Percentiles rank a stretch among this genome's conserved stretches.
Evolutionary conservation across 495 filamentous ascomycete species (phyloP).

Genomic region (Penicillium subrubescens): DNA sequence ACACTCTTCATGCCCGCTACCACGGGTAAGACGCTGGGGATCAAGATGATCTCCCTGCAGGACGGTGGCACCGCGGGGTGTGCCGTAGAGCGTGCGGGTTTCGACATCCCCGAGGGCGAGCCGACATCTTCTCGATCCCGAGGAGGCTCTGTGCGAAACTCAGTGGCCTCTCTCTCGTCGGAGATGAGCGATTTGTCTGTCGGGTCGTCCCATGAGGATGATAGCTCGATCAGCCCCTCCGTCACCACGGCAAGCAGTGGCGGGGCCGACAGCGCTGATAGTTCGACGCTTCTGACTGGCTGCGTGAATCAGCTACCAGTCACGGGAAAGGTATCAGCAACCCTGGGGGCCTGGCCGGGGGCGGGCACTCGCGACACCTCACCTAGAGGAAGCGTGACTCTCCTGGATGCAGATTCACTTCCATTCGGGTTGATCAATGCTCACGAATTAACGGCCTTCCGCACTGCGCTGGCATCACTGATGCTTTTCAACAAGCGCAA

Average conservation of each 20-base stretch:
- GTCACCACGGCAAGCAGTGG: constrained; percentile 26
- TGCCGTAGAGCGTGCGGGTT: constrained; percentile 27
- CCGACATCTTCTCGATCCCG: constrained; percentile 17
- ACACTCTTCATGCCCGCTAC: constrained; percentile 92
- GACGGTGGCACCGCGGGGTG: constrained; percentile 40
- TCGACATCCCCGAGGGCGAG: constrained; percentile 24
- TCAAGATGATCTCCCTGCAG: constrained; percentile 63
- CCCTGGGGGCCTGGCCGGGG: constrained; percentile 43
- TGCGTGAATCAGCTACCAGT: constrained; percentile 41
- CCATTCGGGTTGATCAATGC: constrained; percentile 83
- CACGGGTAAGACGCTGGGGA: constrained; percentile 56
- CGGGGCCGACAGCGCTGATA: constrained; percentile 33
- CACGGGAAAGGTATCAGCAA: constrained; percentile 27
- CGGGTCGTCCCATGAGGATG: constrained; percentile 37
- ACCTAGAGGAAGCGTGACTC: constrained; percentile 76
- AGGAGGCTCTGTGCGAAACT: constrained; percentile 25
- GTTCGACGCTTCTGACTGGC: constrained; percentile 34
- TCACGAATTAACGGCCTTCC: constrained; percentile 86
- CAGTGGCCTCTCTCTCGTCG: constrained; percentile 42
- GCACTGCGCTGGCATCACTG: constrained; percentile 81
- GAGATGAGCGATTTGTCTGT: constrained; percentile 45
- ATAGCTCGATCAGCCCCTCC: constrained; percentile 21
- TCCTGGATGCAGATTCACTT: constrained; percentile 66
- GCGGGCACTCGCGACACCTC: constrained; percentile 56
- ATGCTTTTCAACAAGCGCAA: constrained; percentile 72